Conservation (phyloP, 2,329 filamentous ascomycete species). For the Leptographium wingfieldii region DNA sequence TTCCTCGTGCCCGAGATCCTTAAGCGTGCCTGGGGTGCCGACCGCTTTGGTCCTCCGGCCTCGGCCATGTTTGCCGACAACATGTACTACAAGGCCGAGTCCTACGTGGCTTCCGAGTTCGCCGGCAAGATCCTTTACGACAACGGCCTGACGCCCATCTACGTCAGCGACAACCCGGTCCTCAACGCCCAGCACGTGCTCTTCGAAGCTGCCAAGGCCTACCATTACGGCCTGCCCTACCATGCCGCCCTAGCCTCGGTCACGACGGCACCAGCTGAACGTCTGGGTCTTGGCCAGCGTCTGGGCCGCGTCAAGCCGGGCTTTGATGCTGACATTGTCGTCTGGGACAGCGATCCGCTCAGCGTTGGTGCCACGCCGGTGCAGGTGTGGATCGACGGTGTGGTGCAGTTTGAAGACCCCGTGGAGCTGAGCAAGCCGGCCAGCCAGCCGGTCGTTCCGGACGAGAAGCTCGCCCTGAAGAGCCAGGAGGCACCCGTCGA, state of each 20-base stretch:
- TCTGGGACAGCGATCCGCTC: slow-evolving; percentile 52
- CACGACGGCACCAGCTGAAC: slow-evolving; percentile 44
- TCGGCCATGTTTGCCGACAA: slow-evolving; percentile 45
- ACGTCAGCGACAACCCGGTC: slow-evolving; percentile 60
- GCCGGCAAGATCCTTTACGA: slow-evolving; percentile 56
- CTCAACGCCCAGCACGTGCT: slow-evolving; percentile 58
- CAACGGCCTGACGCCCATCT: slow-evolving; percentile 50
- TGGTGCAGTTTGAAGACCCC: slow-evolving; percentile 41
- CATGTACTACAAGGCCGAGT: slow-evolving; percentile 60
- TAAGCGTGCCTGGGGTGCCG: slow-evolving; percentile 38
- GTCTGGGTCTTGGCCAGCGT: slow-evolving; percentile 43
- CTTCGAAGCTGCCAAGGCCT: slow-evolving; percentile 49
- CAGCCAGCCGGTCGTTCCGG: slow-evolving; percentile 24
- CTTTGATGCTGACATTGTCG: slow-evolving; percentile 47
- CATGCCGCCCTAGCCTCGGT: slow-evolving; percentile 46
- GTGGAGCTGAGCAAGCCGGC: slow-evolving; percentile 40
- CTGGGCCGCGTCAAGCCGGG: slow-evolving; percentile 50
- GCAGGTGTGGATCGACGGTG: slow-evolving; percentile 53
- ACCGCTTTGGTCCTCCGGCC: slow-evolving; percentile 11
- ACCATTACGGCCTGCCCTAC: slow-evolving; percentile 48
- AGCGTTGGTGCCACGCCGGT: slow-evolving; percentile 45
- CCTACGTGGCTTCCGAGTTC: slow-evolving; percentile 51
- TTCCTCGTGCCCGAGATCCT: slow-evolving; percentile 53
- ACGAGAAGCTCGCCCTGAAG: slow-evolving; percentile 27
- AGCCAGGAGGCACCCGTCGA: slow-evolving; percentile 24